Percentiles rank a stretch among this genome's conserved stretches.
phyloP scores from a whole-genome alignment of 2,329 filamentous ascomycete genomes.

The Pseudopithomyces chartarum region DNA sequence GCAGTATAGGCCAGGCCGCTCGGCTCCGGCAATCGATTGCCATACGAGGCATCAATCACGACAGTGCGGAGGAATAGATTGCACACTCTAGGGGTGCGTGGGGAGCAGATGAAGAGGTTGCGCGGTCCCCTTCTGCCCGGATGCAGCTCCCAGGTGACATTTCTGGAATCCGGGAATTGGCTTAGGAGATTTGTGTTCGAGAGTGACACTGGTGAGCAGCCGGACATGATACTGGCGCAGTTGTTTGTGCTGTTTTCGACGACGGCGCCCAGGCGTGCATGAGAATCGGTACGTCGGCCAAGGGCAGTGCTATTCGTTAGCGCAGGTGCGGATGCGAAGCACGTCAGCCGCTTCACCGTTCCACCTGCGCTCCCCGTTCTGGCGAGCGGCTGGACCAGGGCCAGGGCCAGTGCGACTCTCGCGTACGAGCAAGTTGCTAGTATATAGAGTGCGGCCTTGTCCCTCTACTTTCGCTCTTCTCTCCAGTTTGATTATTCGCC shows the following conservation, averaged over 20 bases:
- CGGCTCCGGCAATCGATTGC: neutral
- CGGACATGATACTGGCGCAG: neutral
- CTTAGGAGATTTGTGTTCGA: neutral
- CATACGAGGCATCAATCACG: constrained; percentile 1
- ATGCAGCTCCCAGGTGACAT: neutral
- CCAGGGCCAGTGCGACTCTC: neutral
- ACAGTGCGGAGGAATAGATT: neutral
- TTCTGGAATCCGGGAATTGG: neutral
- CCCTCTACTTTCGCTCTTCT: constrained; percentile 19
- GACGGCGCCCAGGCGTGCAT: constrained; percentile 3
- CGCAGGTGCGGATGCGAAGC: constrained; percentile 6
- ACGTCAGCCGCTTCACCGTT: constrained; percentile 23
- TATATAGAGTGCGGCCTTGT: constrained; percentile 19
- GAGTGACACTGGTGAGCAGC: neutral
- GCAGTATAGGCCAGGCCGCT: neutral
- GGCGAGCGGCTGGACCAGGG: constrained; percentile 7
- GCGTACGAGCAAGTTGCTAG: neutral
- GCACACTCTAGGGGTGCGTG: neutral
- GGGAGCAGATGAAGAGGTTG: neutral
- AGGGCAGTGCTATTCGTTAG: constrained; percentile 5
- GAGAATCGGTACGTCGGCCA: constrained; percentile 4
- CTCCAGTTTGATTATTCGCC: constrained; percentile 3
- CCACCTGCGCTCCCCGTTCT: constrained; percentile 5
- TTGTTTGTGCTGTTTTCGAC: neutral
- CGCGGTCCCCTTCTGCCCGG: constrained; percentile 6